phyloP scores from a whole-genome alignment of 2,329 filamentous ascomycete genomes.

The Colletotrichum sp. region DNA sequence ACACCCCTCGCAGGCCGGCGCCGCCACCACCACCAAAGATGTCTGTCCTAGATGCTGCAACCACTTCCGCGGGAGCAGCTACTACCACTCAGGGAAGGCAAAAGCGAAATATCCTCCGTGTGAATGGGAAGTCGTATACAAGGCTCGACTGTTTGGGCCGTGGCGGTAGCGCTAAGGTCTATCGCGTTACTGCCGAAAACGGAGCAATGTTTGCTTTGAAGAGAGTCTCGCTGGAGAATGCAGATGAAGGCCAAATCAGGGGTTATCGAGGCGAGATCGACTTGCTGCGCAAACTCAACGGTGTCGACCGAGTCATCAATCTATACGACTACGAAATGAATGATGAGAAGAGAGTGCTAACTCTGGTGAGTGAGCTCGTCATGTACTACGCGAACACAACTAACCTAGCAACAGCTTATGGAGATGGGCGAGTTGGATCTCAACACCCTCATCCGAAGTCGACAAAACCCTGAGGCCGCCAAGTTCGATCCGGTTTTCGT shows the following conservation, averaged over 20 bases:
- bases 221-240: slow-evolving; percentile 87
- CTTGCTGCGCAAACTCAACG: slow-evolving; percentile 79
- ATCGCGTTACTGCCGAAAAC: slow-evolving; percentile 96
- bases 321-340: slow-evolving; percentile 95
- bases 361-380: slow-evolving; percentile 65
- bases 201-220: slow-evolving; percentile 95
- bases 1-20: slow-evolving; percentile 79
- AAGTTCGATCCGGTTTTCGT: slow-evolving; percentile 89
- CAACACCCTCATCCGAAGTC: slow-evolving; percentile 80
- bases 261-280: slow-evolving; percentile 98
- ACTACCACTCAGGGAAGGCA: slow-evolving; percentile 75
- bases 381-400: not conserved
- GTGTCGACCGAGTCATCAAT: slow-evolving; percentile 88
- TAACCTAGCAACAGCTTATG: slow-evolving; percentile 72
- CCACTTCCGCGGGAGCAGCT: slow-evolving; percentile 79
- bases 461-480: slow-evolving; percentile 73
- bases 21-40: slow-evolving; percentile 92
- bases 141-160: slow-evolving; percentile 89
- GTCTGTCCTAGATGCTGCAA: slow-evolving; percentile 93
- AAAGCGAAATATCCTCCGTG: slow-evolving; percentile 81
- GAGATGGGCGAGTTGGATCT: slow-evolving; percentile 96
- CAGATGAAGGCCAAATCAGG: slow-evolving; percentile 81
- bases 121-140: slow-evolving; percentile 92
- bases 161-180: slow-evolving; percentile 93
- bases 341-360: slow-evolving; percentile 84